Base-by-base conservation (phyloP, 2,329 filamentous ascomycete species). In the Aspergillus piperis region DNA sequence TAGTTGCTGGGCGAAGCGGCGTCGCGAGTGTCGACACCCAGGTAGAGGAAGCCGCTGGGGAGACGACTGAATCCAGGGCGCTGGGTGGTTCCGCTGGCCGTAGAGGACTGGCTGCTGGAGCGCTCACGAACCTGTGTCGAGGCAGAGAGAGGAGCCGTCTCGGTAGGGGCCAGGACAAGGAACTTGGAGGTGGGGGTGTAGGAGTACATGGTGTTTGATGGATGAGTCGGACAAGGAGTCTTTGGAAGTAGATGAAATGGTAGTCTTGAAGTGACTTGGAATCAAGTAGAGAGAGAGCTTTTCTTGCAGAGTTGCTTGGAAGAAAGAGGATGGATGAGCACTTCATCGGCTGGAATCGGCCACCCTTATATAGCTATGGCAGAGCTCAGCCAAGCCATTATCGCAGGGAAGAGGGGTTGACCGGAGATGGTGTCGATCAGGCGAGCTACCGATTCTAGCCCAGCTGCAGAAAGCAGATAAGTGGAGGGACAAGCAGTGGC, bases 91-190 rank as follows among this genome's bases (percentile, higher is more conserved):
- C 10, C 44, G 36, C 57, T 61, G 48, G 48, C 38, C 1, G 66
- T 64, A 19, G 71, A 73, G 15, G 69, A 65, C 25, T 69, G 67
- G 64, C 71, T 72, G 64, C 68, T 66, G 44, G 71, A 69, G 54
- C 70, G 71, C 61, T 64, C 62, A 52, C 60, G 60, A 51, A 23
- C 60, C n/a, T 47, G 53, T 5, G 41, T 30, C 8, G 53, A 25
- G n/a, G 23, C 62, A 54, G 66, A 60, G 59, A 68, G 64, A 21
- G 71, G 70, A 50, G 68, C 70, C 39, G 62, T 70, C 59, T 73
- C 66, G 32, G 62, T 70, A 41, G 70, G 71, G 41, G 71, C 71
- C 61, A 73, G 56, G 51, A 73, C 66, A 61, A 73, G 67, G 64
- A 72, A 73, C 54, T 69, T 68, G 63, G 61, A 56, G 60, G 69